These are phyloP conservation scores for Phaeosphaeria sp. DNA, from an alignment of 2,329 filamentous ascomycete species.

Conservation along the genomic window DNA sequence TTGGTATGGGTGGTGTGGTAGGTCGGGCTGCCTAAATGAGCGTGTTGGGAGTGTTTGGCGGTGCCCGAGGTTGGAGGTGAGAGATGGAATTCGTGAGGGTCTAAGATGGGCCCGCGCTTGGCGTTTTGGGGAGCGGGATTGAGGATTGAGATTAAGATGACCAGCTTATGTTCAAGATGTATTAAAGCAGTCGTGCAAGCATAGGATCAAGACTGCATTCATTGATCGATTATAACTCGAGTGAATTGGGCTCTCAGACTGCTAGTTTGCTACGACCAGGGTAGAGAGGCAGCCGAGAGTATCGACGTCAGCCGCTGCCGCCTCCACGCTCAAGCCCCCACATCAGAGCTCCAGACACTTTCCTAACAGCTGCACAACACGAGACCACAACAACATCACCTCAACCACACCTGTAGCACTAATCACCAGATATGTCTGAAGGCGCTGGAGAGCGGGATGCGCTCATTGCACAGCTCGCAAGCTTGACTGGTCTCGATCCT, in stretches of 20 bases:
- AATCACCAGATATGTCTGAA: slow-evolving; percentile 39
- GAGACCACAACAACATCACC: slow-evolving; percentile 2
- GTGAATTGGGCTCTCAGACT: neutral
- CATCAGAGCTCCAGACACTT: slow-evolving; percentile 7
- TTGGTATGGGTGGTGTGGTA: neutral
- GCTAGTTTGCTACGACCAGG: neutral
- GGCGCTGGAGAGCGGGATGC: slow-evolving; percentile 38
- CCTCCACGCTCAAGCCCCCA: slow-evolving; percentile 18
- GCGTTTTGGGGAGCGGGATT: slow-evolving; percentile 5
- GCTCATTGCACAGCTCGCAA: slow-evolving; percentile 45
- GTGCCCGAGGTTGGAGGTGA: slow-evolving; percentile 18
- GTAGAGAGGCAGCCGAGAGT: neutral
- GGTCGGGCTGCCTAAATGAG: neutral
- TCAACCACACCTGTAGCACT: neutral
- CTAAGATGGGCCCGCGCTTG: slow-evolving; percentile 18
- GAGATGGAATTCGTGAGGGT: slow-evolving; percentile 24
- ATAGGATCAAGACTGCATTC: too few relatives aligned
- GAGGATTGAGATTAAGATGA: too few relatives aligned
- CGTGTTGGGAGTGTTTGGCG: slow-evolving; percentile 1
- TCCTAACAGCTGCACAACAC: slow-evolving; percentile 11
- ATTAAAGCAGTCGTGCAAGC: too few relatives aligned
- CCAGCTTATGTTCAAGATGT: too few relatives aligned
- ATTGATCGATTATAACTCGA: neutral
- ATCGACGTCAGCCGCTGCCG: slow-evolving; percentile 26
- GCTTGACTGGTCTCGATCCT: slow-evolving; percentile 43